Evolutionary conservation across 2,329 filamentous ascomycete species (phyloP).

Genomic region (Neonectria sp.): DNA sequence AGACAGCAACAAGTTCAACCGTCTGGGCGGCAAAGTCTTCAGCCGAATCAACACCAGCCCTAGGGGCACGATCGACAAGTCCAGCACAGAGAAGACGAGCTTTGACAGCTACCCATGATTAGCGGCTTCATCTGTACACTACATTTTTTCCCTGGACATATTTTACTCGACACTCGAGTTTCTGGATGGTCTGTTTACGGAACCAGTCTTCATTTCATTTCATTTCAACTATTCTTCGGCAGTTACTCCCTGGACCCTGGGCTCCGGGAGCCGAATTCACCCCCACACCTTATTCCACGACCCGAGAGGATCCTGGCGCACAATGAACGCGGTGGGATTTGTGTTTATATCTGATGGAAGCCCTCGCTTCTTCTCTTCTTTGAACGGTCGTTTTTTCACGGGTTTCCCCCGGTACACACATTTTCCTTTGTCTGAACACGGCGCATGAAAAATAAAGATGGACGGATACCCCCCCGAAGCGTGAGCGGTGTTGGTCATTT

Average conservation of each 20-base stretch:
- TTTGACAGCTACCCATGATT: constrained; percentile 57
- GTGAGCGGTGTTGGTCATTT: constrained; percentile 47
- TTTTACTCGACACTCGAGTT: constrained; percentile 20
- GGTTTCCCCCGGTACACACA: constrained; percentile 35
- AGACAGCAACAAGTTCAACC: constrained; percentile 69
- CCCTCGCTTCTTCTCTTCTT: constrained; percentile 31
- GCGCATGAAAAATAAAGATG: constrained; percentile 52
- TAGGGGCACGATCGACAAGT: constrained; percentile 67
- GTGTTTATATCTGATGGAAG: constrained; percentile 35
- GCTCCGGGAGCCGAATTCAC: constrained; percentile 1
- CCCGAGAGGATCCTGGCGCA: constrained; percentile 29
- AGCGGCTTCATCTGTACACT: constrained; percentile 31
- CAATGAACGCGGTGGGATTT: constrained; percentile 31
- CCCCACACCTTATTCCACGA: constrained; percentile 24
- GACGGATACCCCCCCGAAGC: constrained; percentile 49
- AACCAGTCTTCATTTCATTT: constrained; percentile 6
- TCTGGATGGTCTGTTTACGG: neutral
- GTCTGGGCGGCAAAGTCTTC: constrained; percentile 71
- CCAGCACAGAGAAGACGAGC: constrained; percentile 64
- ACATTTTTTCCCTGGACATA: constrained; percentile 45
- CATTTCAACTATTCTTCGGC: neutral
- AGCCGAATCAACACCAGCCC: constrained; percentile 68
- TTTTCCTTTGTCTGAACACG: constrained; percentile 47
- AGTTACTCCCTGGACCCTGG: neutral
- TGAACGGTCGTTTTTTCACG: constrained; percentile 36